A percentile compares a stretch with the other conserved stretches of the same genome.
Evolutionary conservation across 2,329 filamentous ascomycete genomes (phyloP).

Genomic region (Saccharata proteae): DNA sequence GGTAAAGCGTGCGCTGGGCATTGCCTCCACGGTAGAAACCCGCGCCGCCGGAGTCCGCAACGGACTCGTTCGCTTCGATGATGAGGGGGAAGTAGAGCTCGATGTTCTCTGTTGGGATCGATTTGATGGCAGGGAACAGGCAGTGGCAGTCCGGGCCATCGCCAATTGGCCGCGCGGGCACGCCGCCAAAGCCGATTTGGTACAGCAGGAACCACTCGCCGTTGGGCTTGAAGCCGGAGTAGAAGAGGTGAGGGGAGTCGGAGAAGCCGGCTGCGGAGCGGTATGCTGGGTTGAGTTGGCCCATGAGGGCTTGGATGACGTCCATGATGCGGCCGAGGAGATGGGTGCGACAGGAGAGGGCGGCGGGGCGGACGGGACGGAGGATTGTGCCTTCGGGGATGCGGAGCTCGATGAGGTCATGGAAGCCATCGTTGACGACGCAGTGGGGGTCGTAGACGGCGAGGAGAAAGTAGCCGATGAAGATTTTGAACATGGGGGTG

Average conservation of each 20-base stretch:
- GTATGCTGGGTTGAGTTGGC: slow-evolving; percentile 34
- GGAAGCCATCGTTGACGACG: slow-evolving; percentile 40
- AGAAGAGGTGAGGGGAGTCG: slow-evolving; percentile 40
- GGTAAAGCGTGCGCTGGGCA: slow-evolving; percentile 35
- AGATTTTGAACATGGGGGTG: slow-evolving; percentile 41
- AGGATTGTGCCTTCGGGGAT: slow-evolving; percentile 35
- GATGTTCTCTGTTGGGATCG: slow-evolving; percentile 37
- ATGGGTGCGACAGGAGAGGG: slow-evolving; percentile 37
- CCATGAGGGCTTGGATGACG: slow-evolving; percentile 39
- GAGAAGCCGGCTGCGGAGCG: slow-evolving; percentile 39
- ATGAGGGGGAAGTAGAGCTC: slow-evolving; percentile 37
- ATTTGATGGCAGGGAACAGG: slow-evolving; percentile 39
- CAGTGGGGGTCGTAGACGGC: slow-evolving; percentile 36
- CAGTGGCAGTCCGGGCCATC: slow-evolving; percentile 40
- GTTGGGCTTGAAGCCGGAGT: slow-evolving; percentile 36
- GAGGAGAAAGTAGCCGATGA: slow-evolving; percentile 37
- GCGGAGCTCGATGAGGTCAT: slow-evolving; percentile 36
- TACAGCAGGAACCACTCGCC: slow-evolving; percentile 40
- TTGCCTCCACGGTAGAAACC: slow-evolving; percentile 38
- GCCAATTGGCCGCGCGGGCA: slow-evolving; percentile 34
- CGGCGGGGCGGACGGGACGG: slow-evolving; percentile 35
- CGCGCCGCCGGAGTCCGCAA: slow-evolving; percentile 36
- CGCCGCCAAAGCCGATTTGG: slow-evolving; percentile 39
- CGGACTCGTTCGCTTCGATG: slow-evolving; percentile 36
- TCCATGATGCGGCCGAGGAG: slow-evolving; percentile 37